Evolutionary conservation across 805 yeast genomes (phyloP).

Genomic region (Pichia phayaonensis): DNA sequence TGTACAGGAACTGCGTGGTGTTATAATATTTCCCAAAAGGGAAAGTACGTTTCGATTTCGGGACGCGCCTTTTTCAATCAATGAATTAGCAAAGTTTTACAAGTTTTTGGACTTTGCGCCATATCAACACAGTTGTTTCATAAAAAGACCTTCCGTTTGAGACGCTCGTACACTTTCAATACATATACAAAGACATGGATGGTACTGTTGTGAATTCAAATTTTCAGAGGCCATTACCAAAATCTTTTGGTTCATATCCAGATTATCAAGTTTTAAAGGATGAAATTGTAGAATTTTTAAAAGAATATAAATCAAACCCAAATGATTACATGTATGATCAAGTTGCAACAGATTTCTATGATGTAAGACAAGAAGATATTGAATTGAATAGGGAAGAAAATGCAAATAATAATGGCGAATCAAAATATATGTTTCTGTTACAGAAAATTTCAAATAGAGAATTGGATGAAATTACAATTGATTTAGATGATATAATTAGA

Average conservation of each 20-base stretch:
- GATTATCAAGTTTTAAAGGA: slow-evolving; percentile 62
- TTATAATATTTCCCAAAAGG: background rate
- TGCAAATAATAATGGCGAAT: slow-evolving; percentile 30
- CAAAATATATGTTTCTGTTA: slow-evolving; percentile 68
- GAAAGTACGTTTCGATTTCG: background rate
- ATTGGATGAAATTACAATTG: slow-evolving; percentile 56
- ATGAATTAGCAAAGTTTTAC: background rate
- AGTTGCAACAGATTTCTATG: slow-evolving; percentile 28
- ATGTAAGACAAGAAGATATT: slow-evolving; percentile 27
- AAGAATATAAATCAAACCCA: slow-evolving; percentile 49
- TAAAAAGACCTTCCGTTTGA: background rate
- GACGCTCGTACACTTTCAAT: background rate
- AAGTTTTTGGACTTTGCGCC: background rate
- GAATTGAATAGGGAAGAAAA: slow-evolving; percentile 21
- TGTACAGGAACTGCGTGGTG: background rate
- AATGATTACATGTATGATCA: slow-evolving; percentile 14
- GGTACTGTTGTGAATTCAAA: background rate
- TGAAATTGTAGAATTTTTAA: slow-evolving; percentile 55
- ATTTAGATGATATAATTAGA: slow-evolving; percentile 73
- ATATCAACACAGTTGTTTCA: background rate
- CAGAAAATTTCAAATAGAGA: slow-evolving; percentile 85
- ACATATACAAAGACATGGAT: background rate
- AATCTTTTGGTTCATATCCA: slow-evolving; percentile 13
- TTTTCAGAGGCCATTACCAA: slow-evolving; percentile 3
- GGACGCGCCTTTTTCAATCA: background rate